Evolutionary conservation across 768 basidiomycete species (phyloP).

Genomic region (Infundibulicybe gibba): DNA sequence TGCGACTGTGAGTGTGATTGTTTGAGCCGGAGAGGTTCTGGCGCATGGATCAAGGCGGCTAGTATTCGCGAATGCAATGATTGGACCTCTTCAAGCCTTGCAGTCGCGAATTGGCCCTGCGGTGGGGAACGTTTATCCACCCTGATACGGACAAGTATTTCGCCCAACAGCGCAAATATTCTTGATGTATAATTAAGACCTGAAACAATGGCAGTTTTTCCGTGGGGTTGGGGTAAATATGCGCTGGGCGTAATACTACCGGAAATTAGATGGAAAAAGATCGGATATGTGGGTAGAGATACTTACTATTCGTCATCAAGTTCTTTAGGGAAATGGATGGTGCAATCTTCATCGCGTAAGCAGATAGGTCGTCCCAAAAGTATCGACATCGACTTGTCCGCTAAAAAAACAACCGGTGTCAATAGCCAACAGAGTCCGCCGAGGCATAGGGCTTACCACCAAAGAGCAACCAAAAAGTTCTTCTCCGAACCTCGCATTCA

Average conservation of each 20-base stretch:
- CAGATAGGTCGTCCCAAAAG: constrained; percentile 82
- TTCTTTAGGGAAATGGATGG: constrained; percentile 84
- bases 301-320: constrained; percentile 88
- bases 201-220: constrained; percentile 79
- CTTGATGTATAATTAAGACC: constrained; percentile 86
- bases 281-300: constrained; percentile 18
- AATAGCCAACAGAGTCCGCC: constrained; percentile 1
- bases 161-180: constrained; percentile 81
- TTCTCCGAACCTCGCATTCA: constrained; percentile 82
- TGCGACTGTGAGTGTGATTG: constrained; percentile 44
- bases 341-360: constrained; percentile 88
- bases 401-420: constrained; percentile 30
- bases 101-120: constrained; percentile 81
- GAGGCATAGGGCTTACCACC: constrained; percentile 52
- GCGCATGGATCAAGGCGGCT: constrained; percentile 69
- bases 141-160: constrained; percentile 82
- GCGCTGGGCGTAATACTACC: constrained; percentile 77
- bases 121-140: constrained; percentile 86
- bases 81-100: constrained; percentile 80
- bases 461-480: constrained; percentile 88
- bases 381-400: constrained; percentile 89
- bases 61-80: constrained; percentile 77
- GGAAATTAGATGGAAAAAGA: constrained; percentile 20
- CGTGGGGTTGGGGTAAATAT: constrained; percentile 84
- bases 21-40: constrained; percentile 72